phyloP scores from a whole-genome alignment of 306 rosid genomes.

The Sindora glabra region DNA sequence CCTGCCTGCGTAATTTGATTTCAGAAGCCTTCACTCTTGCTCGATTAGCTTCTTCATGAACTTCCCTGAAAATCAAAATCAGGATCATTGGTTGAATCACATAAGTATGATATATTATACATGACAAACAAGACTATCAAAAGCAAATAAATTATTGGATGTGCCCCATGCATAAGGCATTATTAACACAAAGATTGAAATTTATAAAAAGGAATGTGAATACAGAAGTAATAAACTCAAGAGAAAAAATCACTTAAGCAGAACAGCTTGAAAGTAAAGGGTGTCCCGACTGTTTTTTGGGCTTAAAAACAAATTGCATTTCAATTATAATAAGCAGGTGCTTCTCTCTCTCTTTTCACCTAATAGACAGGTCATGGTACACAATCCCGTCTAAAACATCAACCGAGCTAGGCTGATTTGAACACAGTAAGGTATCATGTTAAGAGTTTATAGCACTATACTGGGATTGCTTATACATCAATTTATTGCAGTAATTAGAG shows the following conservation, averaged over 20 bases:
- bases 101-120: neutral
- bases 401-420: neutral
- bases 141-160: neutral
- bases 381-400: neutral
- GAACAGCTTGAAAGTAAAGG: too few species aligned
- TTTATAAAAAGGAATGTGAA: neutral
- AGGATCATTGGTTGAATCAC: neutral
- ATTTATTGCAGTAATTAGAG: neutral
- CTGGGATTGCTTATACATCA: neutral
- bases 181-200: neutral
- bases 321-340: too few species aligned
- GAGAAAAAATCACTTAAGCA: too few species aligned
- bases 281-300: too few species aligned
- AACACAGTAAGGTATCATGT: neutral
- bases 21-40: slow-evolving; percentile 81
- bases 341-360: neutral
- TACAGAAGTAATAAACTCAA: too few species aligned
- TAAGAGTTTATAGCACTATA: neutral
- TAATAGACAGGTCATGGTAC: neutral
- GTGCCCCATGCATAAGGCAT: neutral
- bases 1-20: slow-evolving; percentile 63
- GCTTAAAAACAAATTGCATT: too few species aligned
- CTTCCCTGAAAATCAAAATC: slow-evolving; percentile 59
- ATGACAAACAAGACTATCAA: neutral
- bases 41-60: slow-evolving; percentile 78